Evolutionary conservation across 176 grass and related monocot genomes (phyloP).

Genomic region (Cenchrus americanus): DNA sequence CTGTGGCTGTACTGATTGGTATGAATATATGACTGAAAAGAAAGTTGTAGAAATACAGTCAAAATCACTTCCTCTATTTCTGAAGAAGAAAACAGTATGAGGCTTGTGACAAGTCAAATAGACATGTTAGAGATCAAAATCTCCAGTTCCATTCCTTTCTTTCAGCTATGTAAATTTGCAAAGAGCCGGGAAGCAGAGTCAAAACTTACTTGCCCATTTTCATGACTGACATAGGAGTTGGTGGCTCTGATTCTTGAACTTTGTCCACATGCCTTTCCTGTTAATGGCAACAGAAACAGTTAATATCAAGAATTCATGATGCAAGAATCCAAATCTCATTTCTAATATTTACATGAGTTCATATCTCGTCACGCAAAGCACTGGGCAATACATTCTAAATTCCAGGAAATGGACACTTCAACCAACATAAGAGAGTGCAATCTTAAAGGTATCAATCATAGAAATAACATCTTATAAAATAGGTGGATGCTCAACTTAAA

Average conservation of each 20-base stretch:
- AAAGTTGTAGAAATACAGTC: not conserved
- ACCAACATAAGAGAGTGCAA: not conserved
- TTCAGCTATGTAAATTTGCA: not conserved
- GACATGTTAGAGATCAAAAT: slow-evolving; percentile 4
- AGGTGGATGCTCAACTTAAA: not conserved
- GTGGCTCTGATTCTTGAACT: slow-evolving; percentile 88
- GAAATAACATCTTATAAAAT: slow-evolving; percentile 6
- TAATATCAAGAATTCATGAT: slow-evolving; percentile 18
- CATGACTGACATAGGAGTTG: slow-evolving; percentile 76
- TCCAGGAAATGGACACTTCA: not conserved
- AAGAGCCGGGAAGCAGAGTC: slow-evolving; percentile 29
- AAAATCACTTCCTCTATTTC: not conserved
- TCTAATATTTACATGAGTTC: slow-evolving; percentile 17
- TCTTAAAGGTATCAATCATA: not conserved
- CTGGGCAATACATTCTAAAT: slow-evolving; percentile 8
- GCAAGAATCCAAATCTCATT: not conserved
- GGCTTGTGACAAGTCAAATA: slow-evolving; percentile 11
- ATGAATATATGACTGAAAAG: not conserved
- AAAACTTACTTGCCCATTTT: slow-evolving; percentile 81
- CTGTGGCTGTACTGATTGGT: not conserved
- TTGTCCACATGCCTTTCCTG: slow-evolving; percentile 80
- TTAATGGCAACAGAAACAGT: slow-evolving; percentile 30
- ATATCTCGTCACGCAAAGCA: slow-evolving; percentile 21
- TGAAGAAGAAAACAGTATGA: not conserved
- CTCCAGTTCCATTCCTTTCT: not conserved